phyloP scores from a whole-genome alignment of 306 rosid species.

The Medicago truncatula region MtrunA17r5.0-ANR NC_053042.1:36907001-36907500 shows the following conservation, averaged over 20 bases:
- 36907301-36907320: conserved; percentile 2
- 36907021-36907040: background rate
- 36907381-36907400: conserved; percentile 22
- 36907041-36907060: background rate
- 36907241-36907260: too few relatives aligned
- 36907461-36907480: conserved; percentile 45
- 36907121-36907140: conserved; percentile 35
- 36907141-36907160: conserved; percentile 5
- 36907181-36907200: conserved; percentile 34
- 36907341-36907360: conserved; percentile 12
- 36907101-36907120: background rate
- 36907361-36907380: conserved; percentile 22
- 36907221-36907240: background rate
- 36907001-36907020: too few relatives aligned
- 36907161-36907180: background rate
- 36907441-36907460: conserved; percentile 40
- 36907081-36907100: conserved; percentile 30
- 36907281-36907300: conserved; percentile 13
- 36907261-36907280: conserved; percentile 36
- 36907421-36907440: background rate
- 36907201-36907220: conserved; percentile 16
- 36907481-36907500: conserved; percentile 49
- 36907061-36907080: conserved; percentile 9
- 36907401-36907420: conserved; percentile 1
- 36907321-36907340: conserved; percentile 27